phyloP scores from a whole-genome alignment of 2,329 filamentous ascomycete genomes.

The Talaromyces pinophilus region DNA sequence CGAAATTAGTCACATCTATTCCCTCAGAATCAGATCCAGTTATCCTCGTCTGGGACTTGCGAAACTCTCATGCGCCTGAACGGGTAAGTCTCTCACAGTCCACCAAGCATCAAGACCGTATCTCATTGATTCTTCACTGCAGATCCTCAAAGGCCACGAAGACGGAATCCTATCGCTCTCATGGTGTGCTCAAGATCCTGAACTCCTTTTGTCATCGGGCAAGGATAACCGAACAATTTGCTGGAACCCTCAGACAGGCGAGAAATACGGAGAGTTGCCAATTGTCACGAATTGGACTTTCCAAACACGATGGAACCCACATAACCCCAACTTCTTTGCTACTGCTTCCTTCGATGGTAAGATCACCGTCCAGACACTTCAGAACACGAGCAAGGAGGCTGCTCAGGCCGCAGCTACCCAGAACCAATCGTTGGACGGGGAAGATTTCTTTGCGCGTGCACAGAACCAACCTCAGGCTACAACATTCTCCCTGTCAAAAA shows the following conservation, averaged over 20 bases:
- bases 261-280: constrained; percentile 86
- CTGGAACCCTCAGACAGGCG: constrained; percentile 93
- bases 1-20: constrained; percentile 89
- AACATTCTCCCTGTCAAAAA: constrained; percentile 80
- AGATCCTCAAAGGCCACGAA: constrained; percentile 86
- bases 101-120: not conserved
- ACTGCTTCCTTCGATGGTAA: constrained; percentile 98
- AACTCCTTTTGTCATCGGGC: constrained; percentile 86
- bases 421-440: constrained; percentile 73
- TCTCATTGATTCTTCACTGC: constrained; percentile 32
- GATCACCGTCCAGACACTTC: constrained; percentile 88
- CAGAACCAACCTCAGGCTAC: constrained; percentile 88
- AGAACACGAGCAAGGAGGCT: constrained; percentile 79
- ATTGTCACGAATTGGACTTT: constrained; percentile 99
- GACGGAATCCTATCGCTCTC: constrained; percentile 90
- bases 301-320: constrained; percentile 88
- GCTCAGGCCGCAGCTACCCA: constrained; percentile 65
- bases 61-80: constrained; percentile 94
- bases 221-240: constrained; percentile 95
- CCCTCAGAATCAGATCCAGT: constrained; percentile 85
- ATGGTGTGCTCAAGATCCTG: constrained; percentile 90
- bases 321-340: constrained; percentile 87
- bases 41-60: constrained; percentile 89
- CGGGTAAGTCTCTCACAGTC: constrained; percentile 38
- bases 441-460: constrained; percentile 94